A percentile compares a stretch with the other conserved stretches of the same genome.
phyloP scores from a whole-genome alignment of 2,329 filamentous ascomycete species.

The Proliferodiscus dingleyae region DNA sequence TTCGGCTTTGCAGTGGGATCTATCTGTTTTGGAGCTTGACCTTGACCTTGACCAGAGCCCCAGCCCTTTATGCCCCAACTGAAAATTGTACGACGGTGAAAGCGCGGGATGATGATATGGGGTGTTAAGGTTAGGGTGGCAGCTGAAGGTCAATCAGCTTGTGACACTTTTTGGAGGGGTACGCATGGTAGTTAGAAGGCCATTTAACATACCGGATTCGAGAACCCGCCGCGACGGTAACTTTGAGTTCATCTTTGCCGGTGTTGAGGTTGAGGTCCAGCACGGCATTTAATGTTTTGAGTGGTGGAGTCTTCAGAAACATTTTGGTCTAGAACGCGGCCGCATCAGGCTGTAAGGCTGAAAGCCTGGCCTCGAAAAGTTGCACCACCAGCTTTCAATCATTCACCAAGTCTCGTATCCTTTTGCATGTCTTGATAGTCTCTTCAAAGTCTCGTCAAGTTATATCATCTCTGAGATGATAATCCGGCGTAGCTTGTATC shows the following conservation, averaged over 20 bases:
- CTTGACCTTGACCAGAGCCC: constrained; percentile 4
- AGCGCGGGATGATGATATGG: constrained; percentile 21
- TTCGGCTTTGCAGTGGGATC: constrained; percentile 12
- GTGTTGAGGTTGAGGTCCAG: constrained; percentile 6
- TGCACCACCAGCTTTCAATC: neutral
- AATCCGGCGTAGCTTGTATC: neutral
- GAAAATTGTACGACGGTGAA: constrained; percentile 26
- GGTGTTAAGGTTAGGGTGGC: constrained; percentile 38
- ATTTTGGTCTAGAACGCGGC: neutral
- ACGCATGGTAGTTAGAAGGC: constrained; percentile 5
- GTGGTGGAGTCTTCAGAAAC: too few species aligned
- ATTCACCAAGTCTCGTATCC: neutral
- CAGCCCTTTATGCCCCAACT: constrained; percentile 4
- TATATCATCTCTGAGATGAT: constrained; percentile 14
- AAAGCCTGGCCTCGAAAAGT: neutral
- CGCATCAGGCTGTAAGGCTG: neutral
- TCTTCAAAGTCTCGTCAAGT: too few species aligned
- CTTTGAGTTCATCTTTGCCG: constrained; percentile 56
- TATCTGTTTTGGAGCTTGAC: neutral
- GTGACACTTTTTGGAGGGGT: neutral
- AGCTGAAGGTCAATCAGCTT: constrained; percentile 25
- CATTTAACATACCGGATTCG: constrained; percentile 48
- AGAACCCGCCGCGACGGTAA: constrained; percentile 58
- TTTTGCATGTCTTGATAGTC: too few species aligned
- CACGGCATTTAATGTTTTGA: too few species aligned